Conservation (phyloP, 371 early-diverging fungal genomes). For the Mortierella sp. region DNA sequence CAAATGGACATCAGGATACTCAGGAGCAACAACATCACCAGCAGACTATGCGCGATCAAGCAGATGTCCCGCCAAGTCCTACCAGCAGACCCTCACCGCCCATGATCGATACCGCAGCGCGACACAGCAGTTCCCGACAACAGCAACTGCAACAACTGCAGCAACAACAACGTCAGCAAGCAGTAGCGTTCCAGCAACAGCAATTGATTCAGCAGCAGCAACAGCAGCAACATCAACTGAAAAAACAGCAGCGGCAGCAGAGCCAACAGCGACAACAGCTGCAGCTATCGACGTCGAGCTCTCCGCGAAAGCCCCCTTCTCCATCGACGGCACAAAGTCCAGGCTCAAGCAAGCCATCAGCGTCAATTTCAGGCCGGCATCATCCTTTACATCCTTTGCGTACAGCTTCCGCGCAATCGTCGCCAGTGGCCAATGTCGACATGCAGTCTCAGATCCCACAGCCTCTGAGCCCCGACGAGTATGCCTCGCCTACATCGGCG, state of each 20-base stretch:
- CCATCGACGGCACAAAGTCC: constrained; percentile 17
- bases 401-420: constrained; percentile 43
- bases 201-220: constrained; percentile 7
- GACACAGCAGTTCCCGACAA: constrained; percentile 28
- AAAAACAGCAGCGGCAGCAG: not conserved
- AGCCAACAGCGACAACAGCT: constrained; percentile 7
- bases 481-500: constrained; percentile 45
- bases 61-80: constrained; percentile 26
- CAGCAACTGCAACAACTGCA: constrained; percentile 8
- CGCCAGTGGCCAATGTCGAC: constrained; percentile 41
- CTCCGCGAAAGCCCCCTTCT: constrained; percentile 2
- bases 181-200: constrained; percentile 9
- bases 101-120: constrained; percentile 46
- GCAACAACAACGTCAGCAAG: constrained; percentile 12
- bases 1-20: constrained; percentile 7
- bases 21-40: constrained; percentile 10
- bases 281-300: not conserved
- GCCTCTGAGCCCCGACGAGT: constrained; percentile 51
- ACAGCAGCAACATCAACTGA: not conserved
- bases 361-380: constrained; percentile 19
- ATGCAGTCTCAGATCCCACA: constrained; percentile 55
- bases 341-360: constrained; percentile 17
- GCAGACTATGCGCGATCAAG: constrained; percentile 15
- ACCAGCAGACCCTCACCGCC: constrained; percentile 35
- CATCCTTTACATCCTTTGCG: constrained; percentile 28